A percentile compares a stretch with the other conserved stretches of the same genome.
Evolutionary conservation across 306 rosid genomes (phyloP).

Genomic region (Argentina anserina): DNA sequence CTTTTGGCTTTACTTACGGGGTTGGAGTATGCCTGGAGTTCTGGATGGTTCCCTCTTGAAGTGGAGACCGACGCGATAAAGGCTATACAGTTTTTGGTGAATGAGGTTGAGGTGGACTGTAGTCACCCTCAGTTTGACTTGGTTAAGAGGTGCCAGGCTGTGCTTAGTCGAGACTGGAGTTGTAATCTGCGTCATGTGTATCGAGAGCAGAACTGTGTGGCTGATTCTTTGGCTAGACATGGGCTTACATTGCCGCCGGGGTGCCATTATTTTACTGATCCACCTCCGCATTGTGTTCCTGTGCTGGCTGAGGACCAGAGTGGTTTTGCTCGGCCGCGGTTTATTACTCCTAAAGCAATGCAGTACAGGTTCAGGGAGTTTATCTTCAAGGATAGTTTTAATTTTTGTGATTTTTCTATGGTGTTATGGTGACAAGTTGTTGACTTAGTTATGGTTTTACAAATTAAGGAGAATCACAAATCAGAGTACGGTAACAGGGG

Average conservation of each 20-base stretch:
- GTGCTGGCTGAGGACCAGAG: background rate
- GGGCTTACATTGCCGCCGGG: background rate
- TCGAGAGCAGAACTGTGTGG: background rate
- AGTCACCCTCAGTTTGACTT: background rate
- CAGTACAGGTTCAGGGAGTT: background rate
- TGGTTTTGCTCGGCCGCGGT: background rate
- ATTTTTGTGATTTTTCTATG: slow-evolving; percentile 4
- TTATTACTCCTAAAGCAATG: background rate
- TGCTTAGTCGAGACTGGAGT: background rate
- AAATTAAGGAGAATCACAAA: background rate
- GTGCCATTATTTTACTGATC: background rate
- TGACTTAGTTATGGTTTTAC: background rate
- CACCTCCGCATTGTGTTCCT: background rate
- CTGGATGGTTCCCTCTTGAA: background rate
- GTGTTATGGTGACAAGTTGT: background rate
- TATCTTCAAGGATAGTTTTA: background rate
- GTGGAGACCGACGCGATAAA: background rate
- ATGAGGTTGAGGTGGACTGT: background rate
- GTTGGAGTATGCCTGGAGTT: background rate
- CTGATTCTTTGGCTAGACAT: background rate
- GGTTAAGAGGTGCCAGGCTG: background rate
- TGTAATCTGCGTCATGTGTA: background rate
- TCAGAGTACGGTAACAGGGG: background rate
- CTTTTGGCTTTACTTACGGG: background rate
- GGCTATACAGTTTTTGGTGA: background rate